phyloP scores from a whole-genome alignment of 2,329 filamentous ascomycete genomes.

The Aspergillus ruber region DNA sequence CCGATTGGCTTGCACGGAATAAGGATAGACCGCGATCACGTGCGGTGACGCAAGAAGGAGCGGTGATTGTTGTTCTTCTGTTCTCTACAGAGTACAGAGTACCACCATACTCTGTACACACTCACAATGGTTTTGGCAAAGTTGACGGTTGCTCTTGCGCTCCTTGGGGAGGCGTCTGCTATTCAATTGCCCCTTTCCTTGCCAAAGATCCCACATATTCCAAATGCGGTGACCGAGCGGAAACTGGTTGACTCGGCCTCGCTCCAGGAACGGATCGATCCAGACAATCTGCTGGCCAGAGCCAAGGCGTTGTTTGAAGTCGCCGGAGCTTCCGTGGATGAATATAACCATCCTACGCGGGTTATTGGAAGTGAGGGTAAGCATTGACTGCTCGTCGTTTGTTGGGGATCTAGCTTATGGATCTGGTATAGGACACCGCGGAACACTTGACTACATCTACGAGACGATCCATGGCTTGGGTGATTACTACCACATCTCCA shows the following conservation, averaged over 20 bases:
- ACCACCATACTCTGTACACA: not conserved
- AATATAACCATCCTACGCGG: slow-evolving; percentile 63
- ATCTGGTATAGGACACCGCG: slow-evolving; percentile 46
- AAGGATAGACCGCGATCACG: no score
- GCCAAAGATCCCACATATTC: slow-evolving; percentile 8
- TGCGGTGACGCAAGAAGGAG: no score
- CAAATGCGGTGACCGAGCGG: slow-evolving; percentile 7
- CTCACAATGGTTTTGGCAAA: not conserved
- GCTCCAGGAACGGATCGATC: slow-evolving; percentile 45
- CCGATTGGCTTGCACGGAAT: no score
- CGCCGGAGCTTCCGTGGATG: slow-evolving; percentile 52
- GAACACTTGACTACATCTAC: slow-evolving; percentile 58
- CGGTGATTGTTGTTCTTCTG: not conserved
- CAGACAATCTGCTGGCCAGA: slow-evolving; percentile 50
- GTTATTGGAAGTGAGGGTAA: slow-evolving; percentile 62
- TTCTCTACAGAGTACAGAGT: not conserved
- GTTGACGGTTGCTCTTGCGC: slow-evolving; percentile 1
- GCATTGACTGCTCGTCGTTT: not conserved
- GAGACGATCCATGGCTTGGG: slow-evolving; percentile 40
- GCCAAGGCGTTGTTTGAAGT: slow-evolving; percentile 58
- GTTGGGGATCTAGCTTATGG: not conserved
- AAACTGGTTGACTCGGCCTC: slow-evolving; percentile 43
- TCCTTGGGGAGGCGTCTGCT: slow-evolving; percentile 9
- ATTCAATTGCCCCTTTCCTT: slow-evolving; percentile 14
- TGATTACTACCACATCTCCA: slow-evolving; percentile 25